These are phyloP conservation scores for Pyricularia sp. DNA, from an alignment of 2,329 filamentous ascomycete genomes.

Conservation along the genomic window DNA sequence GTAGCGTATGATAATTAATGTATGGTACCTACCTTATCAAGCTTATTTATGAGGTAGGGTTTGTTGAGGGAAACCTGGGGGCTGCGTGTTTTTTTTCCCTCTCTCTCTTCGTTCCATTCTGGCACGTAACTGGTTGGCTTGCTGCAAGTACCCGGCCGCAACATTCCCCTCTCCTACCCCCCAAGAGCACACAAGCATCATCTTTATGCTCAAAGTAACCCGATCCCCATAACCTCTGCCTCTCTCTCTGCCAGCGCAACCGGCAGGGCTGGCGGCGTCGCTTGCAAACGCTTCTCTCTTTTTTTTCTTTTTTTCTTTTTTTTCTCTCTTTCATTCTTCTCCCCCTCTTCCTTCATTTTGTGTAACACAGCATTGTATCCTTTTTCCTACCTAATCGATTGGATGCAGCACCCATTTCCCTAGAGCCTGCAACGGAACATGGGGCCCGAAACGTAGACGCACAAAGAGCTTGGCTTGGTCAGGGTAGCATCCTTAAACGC, in stretches of 20 bases:
- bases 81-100: neutral
- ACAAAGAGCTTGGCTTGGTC: neutral
- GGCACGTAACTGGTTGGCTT: neutral
- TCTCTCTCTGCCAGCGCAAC: neutral
- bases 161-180: neutral
- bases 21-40: too few species aligned
- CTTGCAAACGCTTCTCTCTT: neutral
- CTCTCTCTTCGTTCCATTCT: neutral
- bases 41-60: neutral
- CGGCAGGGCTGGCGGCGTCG: neutral
- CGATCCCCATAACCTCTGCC: neutral
- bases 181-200: neutral
- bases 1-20: neutral
- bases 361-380: neutral
- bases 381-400: neutral
- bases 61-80: neutral
- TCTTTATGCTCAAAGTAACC: neutral
- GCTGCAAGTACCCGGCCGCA: neutral
- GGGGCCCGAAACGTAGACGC: constrained; percentile 1
- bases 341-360: neutral
- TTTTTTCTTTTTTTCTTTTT: neutral
- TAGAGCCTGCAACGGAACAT: neutral
- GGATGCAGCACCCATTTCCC: neutral
- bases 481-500: neutral
- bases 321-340: neutral